phyloP scores from a whole-genome alignment of 148 eudicot species.

The Rheum nobile region DNA sequence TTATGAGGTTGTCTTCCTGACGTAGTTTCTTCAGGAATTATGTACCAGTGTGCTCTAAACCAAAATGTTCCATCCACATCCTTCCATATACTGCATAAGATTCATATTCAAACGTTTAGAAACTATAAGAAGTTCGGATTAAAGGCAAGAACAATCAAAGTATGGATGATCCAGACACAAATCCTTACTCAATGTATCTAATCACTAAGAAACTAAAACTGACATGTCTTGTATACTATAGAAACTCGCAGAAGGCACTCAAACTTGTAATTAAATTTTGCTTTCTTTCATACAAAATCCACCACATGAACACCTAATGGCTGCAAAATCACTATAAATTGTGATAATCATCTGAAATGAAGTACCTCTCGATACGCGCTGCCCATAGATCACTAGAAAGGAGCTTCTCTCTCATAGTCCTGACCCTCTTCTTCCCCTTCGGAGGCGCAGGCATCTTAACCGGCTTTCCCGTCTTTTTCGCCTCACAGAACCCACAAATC shows the following conservation, averaged over 20 bases:
- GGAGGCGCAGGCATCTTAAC: slow-evolving; percentile 54
- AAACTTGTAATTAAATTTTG: not conserved
- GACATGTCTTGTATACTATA: not conserved
- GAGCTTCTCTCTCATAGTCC: slow-evolving; percentile 81
- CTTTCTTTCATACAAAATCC: not conserved
- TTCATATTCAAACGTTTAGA: not conserved
- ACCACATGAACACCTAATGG: not conserved
- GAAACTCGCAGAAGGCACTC: not conserved
- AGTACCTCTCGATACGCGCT: slow-evolving; percentile 69
- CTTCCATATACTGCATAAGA: slow-evolving; percentile 64
- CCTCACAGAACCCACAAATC: slow-evolving; percentile 79
- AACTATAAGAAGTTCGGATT: not conserved
- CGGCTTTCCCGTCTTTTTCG: slow-evolving; percentile 41
- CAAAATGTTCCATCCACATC: slow-evolving; percentile 82
- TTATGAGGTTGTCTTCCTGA: slow-evolving; percentile 95
- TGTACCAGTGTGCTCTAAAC: slow-evolving; percentile 85
- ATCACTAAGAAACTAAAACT: not conserved
- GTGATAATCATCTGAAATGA: not conserved
- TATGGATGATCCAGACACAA: not conserved
- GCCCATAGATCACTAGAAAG: slow-evolving; percentile 95
- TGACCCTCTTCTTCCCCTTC: slow-evolving; percentile 58
- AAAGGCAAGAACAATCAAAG: not conserved
- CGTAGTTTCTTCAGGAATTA: slow-evolving; percentile 91
- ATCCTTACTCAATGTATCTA: not conserved
- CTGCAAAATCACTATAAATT: not conserved